Percentiles rank a stretch among this genome's conserved stretches.
These are phyloP conservation scores for Lactarius deliciosus DNA, from an alignment of 768 basidiomycete species.

Conservation along the genomic window DNA sequence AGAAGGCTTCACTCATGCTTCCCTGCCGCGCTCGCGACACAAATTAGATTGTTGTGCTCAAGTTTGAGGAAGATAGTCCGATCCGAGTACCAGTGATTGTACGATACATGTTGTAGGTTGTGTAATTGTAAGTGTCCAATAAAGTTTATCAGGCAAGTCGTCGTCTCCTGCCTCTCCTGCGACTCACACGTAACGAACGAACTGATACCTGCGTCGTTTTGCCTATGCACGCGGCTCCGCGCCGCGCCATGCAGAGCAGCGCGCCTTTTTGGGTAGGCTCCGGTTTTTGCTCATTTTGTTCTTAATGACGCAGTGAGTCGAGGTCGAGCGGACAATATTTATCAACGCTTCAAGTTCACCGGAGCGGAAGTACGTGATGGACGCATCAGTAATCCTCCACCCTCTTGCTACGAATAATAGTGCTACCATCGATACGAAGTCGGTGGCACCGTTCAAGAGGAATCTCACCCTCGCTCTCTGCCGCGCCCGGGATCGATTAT, in stretches of 20 bases:
- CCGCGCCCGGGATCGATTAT: not conserved
- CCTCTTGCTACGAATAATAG: not conserved
- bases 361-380: not conserved
- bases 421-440: not conserved
- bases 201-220: too few species aligned
- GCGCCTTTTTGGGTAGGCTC: too few species aligned
- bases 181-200: too few species aligned
- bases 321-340: too few species aligned
- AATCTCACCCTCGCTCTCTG: not conserved
- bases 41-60: not conserved
- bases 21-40: not conserved
- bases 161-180: too few species aligned
- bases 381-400: not conserved
- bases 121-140: slow-evolving; percentile 1
- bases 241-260: too few species aligned
- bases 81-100: not conserved
- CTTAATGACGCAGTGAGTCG: too few species aligned
- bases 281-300: too few species aligned
- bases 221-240: too few species aligned
- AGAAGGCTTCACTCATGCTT: not conserved
- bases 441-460: not conserved
- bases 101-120: not conserved
- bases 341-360: not conserved
- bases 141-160: too few species aligned
- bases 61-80: not conserved